These are phyloP conservation scores for Phyllachora maydis DNA, from an alignment of 2,329 filamentous ascomycete genomes.

Conservation along the genomic window DNA sequence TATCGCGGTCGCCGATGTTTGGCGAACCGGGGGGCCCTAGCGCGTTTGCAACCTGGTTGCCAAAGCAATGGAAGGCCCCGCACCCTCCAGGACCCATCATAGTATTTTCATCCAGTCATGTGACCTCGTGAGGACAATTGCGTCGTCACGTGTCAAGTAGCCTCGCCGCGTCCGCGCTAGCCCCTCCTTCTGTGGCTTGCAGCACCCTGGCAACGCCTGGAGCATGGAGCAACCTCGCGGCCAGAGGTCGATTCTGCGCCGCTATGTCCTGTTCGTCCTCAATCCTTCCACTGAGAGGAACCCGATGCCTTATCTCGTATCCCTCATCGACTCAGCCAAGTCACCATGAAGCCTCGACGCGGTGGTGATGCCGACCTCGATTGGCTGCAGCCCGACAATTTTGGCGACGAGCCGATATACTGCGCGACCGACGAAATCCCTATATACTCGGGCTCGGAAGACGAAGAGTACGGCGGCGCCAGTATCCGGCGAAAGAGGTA, in stretches of 20 bases:
- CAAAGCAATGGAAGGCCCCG: neutral
- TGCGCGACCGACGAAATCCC: constrained; percentile 21
- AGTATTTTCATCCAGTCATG: neutral
- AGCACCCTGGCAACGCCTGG: too few relatives aligned
- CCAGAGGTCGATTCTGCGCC: too few relatives aligned
- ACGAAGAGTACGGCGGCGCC: constrained; percentile 27
- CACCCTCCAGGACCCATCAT: neutral
- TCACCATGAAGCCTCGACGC: neutral
- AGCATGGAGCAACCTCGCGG: too few relatives aligned
- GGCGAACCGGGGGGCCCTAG: neutral
- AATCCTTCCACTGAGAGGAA: neutral
- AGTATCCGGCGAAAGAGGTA: constrained; percentile 28
- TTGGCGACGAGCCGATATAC: constrained; percentile 8
- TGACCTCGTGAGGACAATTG: neutral
- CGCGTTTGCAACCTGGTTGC: neutral
- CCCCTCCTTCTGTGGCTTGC: too few relatives aligned
- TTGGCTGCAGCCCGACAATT: constrained; percentile 5
- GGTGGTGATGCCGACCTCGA: neutral
- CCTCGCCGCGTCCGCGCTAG: too few relatives aligned
- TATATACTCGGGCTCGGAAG: constrained; percentile 36
- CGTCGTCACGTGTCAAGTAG: neutral
- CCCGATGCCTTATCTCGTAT: neutral
- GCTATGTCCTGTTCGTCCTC: too few relatives aligned
- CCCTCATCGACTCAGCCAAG: neutral
- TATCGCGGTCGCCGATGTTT: neutral